Evolutionary conservation across 129 eudicot genomes (phyloP).

Genomic region (Kitagawia praeruptora): DNA sequence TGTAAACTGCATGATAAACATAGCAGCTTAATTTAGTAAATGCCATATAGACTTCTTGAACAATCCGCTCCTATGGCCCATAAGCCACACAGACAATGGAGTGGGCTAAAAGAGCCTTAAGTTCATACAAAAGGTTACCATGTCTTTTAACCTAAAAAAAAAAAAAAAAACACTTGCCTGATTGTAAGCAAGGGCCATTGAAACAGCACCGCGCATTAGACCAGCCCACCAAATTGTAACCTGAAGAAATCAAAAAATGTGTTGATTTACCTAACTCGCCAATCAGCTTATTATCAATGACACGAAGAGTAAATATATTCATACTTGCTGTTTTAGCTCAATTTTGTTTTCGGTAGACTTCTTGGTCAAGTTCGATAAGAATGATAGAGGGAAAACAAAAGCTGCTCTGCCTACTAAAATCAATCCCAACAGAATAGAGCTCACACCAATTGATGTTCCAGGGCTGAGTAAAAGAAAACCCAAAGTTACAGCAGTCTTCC

Average conservation of each 20-base stretch:
- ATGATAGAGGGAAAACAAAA: constrained; percentile 82
- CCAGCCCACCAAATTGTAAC: constrained; percentile 98
- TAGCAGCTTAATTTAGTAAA: not conserved
- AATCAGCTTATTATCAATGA: constrained; percentile 4
- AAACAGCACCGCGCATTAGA: constrained; percentile 96
- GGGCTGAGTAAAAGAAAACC: constrained; percentile 38
- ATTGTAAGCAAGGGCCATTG: constrained; percentile 97
- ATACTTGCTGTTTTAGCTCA: constrained; percentile 65
- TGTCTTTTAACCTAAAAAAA: not conserved
- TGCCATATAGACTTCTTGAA: not conserved
- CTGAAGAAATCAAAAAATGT: constrained; percentile 25
- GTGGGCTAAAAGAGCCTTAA: not conserved
- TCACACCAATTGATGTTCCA: constrained; percentile 58
- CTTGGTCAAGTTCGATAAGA: constrained; percentile 71
- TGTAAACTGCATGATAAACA: constrained; percentile 55
- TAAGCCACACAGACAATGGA: not conserved
- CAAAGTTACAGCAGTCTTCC: not conserved
- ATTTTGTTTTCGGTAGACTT: constrained; percentile 46
- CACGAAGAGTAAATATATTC: constrained; percentile 6
- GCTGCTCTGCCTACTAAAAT: constrained; percentile 82
- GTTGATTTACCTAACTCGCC: constrained; percentile 1
- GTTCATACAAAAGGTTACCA: not conserved
- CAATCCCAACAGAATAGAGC: constrained; percentile 65
- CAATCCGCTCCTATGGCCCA: not conserved
- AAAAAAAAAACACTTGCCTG: constrained; percentile 42